Percentiles rank a stretch among this genome's conserved stretches.
phyloP scores from a whole-genome alignment of 371 early-diverging fungal species.

The Mortierella sp. region DNA sequence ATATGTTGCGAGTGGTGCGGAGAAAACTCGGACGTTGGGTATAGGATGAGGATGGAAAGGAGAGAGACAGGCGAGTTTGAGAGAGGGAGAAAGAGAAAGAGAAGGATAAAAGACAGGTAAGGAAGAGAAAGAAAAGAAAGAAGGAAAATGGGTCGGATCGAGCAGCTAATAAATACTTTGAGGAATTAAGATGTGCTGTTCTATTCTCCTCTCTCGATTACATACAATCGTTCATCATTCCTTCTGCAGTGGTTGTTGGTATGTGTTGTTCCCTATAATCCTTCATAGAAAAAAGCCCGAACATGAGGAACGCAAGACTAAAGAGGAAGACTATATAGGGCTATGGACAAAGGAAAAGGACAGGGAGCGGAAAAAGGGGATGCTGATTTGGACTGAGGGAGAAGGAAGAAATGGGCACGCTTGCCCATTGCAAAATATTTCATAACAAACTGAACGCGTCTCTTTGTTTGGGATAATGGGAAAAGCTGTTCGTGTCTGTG shows the following conservation, averaged over 20 bases:
- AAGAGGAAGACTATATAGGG: not conserved
- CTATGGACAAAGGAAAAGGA: not conserved
- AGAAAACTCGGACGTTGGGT: not conserved
- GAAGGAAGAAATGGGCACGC: not conserved
- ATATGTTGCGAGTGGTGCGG: not conserved
- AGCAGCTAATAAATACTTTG: not conserved
- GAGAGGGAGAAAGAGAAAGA: not conserved
- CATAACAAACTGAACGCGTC: constrained; percentile 35
- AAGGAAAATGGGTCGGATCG: not conserved
- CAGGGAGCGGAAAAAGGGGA: constrained; percentile 16
- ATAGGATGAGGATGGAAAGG: not conserved
- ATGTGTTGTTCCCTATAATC: not conserved
- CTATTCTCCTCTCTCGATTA: not conserved
- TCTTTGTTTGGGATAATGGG: too few relatives aligned
- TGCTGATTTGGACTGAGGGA: constrained; percentile 50
- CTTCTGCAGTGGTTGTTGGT: constrained; percentile 1
- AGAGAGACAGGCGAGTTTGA: not conserved
- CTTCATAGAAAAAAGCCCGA: not conserved
- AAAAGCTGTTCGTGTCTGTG: not conserved
- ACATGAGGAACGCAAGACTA: not conserved
- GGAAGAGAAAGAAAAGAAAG: not conserved
- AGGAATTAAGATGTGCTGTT: not conserved
- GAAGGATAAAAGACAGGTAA: not conserved
- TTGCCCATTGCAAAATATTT: constrained; percentile 19
- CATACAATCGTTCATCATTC: not conserved